These are phyloP conservation scores for Setomelanomma holmii DNA, from an alignment of 2,329 filamentous ascomycete genomes.

Conservation along the genomic window DNA sequence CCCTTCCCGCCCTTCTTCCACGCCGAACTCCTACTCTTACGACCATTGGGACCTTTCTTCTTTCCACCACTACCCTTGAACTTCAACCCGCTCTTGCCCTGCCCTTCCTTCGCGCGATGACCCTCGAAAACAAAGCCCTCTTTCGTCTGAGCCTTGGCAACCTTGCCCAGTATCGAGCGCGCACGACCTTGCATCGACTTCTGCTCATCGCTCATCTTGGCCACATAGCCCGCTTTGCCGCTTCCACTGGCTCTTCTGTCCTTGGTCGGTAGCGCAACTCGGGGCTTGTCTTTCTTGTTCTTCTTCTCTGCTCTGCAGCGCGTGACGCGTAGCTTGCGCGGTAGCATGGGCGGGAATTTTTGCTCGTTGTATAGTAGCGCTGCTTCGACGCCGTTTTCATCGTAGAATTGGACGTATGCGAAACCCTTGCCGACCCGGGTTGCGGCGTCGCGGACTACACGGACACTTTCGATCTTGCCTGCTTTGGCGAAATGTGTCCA, in stretches of 20 bases:
- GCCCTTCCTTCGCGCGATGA: conserved; percentile 71
- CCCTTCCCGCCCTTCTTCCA: conserved; percentile 53
- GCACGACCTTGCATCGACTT: conserved; percentile 77
- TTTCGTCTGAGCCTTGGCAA: conserved; percentile 68
- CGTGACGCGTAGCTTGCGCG: conserved; percentile 82
- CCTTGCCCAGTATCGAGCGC: conserved; percentile 74
- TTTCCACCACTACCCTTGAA: conserved; percentile 56
- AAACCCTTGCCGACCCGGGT: conserved; percentile 96
- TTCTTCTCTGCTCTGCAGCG: conserved; percentile 74
- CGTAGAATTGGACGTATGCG: conserved; percentile 94
- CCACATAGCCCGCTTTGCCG: conserved; percentile 65
- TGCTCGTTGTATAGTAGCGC: conserved; percentile 88
- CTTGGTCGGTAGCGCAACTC: conserved; percentile 42
- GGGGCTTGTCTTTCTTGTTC: conserved; percentile 42
- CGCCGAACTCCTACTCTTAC: conserved; percentile 52
- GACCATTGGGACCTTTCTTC: conserved; percentile 52
- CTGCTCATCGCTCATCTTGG: conserved; percentile 73
- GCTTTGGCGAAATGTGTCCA: conserved; percentile 81
- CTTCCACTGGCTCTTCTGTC: conserved; percentile 17
- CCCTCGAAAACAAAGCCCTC: conserved; percentile 84
- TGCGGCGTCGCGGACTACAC: conserved; percentile 85
- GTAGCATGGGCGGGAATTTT: conserved; percentile 93
- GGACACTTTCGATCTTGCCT: conserved; percentile 89
- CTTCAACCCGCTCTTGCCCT: conserved; percentile 69
- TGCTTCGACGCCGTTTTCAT: conserved; percentile 87